These are phyloP conservation scores for Colletotrichum sp. DNA, from an alignment of 2,329 filamentous ascomycete species.

Conservation along the genomic window DNA sequence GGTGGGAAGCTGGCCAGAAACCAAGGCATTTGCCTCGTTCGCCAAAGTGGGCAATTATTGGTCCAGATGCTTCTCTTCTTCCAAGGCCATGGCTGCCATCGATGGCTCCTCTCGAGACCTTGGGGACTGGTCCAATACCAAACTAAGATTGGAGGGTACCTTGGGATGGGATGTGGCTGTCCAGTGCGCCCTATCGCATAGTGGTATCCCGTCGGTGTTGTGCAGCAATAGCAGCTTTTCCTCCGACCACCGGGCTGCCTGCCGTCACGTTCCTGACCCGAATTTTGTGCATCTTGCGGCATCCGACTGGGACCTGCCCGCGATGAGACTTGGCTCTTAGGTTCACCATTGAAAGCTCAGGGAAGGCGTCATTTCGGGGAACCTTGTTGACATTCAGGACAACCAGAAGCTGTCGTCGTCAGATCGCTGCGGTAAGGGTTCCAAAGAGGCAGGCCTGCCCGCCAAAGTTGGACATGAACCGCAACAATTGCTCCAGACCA, in stretches of 20 bases:
- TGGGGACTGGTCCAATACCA: neutral
- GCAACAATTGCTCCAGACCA: neutral
- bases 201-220: neutral
- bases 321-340: neutral
- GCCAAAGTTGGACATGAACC: neutral
- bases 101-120: neutral
- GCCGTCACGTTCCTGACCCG: slow-evolving; percentile 7
- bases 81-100: slow-evolving; percentile 1
- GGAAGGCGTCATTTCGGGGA: neutral
- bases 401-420: neutral
- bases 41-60: slow-evolving; percentile 12
- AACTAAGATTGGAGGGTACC: neutral
- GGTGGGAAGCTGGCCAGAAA: slow-evolving; percentile 1
- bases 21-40: slow-evolving; percentile 6
- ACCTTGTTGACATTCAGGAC: neutral
- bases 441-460: neutral
- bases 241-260: slow-evolving; percentile 5
- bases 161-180: neutral
- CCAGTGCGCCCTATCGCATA: slow-evolving; percentile 1
- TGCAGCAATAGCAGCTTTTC: neutral
- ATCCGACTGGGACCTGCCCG: neutral
- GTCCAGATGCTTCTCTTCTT: slow-evolving; percentile 3
- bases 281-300: neutral
- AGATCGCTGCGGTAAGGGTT: neutral
- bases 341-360: neutral